These are phyloP conservation scores for Papiliotrema laurentii DNA, from an alignment of 1,284 basidiomycete species.

Conservation along the genomic window DNA sequence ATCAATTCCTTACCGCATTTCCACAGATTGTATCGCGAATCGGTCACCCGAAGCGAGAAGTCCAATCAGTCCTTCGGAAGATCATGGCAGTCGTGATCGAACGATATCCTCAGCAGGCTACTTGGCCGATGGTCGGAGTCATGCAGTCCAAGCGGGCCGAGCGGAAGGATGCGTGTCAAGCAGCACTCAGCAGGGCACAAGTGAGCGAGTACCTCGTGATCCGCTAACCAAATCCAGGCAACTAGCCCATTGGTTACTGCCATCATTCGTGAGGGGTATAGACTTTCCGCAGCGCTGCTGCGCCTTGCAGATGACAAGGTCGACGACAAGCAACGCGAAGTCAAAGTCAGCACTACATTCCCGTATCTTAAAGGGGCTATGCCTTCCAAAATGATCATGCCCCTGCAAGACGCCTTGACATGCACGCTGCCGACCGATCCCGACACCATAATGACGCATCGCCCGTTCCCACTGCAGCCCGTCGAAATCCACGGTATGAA, in stretches of 20 bases:
- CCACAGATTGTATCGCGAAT: constrained; percentile 96
- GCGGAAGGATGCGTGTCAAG: constrained; percentile 52
- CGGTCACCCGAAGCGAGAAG: constrained; percentile 67
- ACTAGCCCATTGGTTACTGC: neutral
- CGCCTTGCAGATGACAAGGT: constrained; percentile 37
- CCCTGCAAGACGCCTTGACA: constrained; percentile 87
- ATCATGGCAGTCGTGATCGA: constrained; percentile 72
- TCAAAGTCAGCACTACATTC: constrained; percentile 53
- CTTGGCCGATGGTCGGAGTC: constrained; percentile 90
- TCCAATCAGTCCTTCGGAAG: constrained; percentile 62
- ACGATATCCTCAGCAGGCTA: constrained; percentile 82
- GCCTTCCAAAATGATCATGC: constrained; percentile 71
- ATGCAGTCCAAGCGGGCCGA: constrained; percentile 73
- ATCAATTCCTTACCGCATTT: constrained; percentile 96
- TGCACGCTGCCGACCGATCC: constrained; percentile 75
- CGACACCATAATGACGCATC: constrained; percentile 60
- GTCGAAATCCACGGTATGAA: constrained; percentile 71
- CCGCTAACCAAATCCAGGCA: neutral
- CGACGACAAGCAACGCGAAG: constrained; percentile 33
- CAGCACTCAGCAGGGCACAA: constrained; percentile 35
- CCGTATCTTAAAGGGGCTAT: constrained; percentile 58
- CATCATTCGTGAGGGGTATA: constrained; percentile 34
- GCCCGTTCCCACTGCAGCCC: constrained; percentile 73
- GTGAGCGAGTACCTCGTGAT: constrained; percentile 15
- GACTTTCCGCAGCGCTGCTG: constrained; percentile 33